Conservation (phyloP, 2,329 filamentous ascomycete species). For the Neurospora sp. region DNA sequence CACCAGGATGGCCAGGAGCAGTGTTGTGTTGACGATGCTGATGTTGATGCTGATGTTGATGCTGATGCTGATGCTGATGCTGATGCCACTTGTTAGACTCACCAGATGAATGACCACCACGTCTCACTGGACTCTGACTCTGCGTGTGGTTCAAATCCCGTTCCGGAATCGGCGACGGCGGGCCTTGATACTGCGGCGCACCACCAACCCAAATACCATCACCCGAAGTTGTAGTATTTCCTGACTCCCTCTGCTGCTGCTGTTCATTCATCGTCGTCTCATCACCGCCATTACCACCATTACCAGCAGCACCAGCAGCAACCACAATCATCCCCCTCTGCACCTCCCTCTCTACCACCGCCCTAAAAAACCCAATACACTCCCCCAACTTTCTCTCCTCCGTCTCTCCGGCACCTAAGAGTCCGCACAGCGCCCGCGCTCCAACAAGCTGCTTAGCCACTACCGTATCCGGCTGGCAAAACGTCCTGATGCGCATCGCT, state of each 20-base stretch:
- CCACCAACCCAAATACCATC: background rate
- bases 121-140: background rate
- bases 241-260: background rate
- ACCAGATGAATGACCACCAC: background rate
- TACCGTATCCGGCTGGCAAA: conserved; percentile 48
- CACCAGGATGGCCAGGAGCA: background rate
- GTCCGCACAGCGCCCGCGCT: conserved; percentile 38
- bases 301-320: background rate
- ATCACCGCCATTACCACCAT: background rate
- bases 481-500: conserved; percentile 43
- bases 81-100: background rate
- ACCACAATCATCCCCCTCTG: background rate
- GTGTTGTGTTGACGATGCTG: background rate
- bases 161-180: background rate
- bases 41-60: background rate
- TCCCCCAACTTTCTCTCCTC: conserved; percentile 39
- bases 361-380: conserved; percentile 44
- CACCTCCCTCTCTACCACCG: conserved; percentile 25
- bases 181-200: background rate
- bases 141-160: background rate
- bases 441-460: conserved; percentile 50
- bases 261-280: background rate
- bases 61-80: background rate
- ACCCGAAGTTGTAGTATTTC: background rate
- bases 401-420: conserved; percentile 35